Base-by-base conservation (phyloP, 106 monocot species). In the Iris macrosiphon region DNA sequence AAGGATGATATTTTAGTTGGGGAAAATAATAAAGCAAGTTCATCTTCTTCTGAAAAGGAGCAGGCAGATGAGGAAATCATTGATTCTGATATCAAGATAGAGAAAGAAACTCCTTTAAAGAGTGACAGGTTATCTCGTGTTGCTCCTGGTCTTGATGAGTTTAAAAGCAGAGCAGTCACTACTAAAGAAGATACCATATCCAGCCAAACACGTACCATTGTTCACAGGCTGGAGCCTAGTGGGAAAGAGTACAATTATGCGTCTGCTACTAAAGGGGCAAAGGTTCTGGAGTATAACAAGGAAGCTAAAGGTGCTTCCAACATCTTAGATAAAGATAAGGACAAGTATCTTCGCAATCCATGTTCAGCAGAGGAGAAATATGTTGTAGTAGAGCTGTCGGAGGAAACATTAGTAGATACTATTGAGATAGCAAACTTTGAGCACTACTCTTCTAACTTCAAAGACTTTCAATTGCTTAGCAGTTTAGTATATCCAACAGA, bases 191-290 rank as follows among this genome's bases (percentile, higher is more conserved):
- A 75, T 52, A 44, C 32, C 14, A 31, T 22, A 15, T 35, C 74
- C 4, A 59, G 45, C 22, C 71, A 75, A 54, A 59, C 26, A 63
- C 71, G 68, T 4, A 54, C 34, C 27, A 80, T 84, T 8, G 46
- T 78, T 38, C 89, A 79, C 52, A 66, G 80, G 43, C 30, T 80
- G 29, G 89, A 90, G 44, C 77, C 84, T 47, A 64, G 71, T 45
- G 89, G 89, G 25, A 81, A 78, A 52, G 84, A 84, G 35, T 90
- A 90, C 46, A 90, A 90, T 66, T 90, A 90, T 55, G 89, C 89
- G 14, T 80, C 89, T 59, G 74, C 74, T 39, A 51, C 57, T 19
- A 90, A 81, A 50, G 89, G 89, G 40, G 89, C 89, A 32, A 90
- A 90, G 63, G 59, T 90, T 33, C 41, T 90, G 23, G 66, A 70